Evolutionary conservation across 1,284 basidiomycete species (phyloP), one percentile per base, ranked within the genome.

Genomic region (Cutaneotrichosporon sp.): DNA sequence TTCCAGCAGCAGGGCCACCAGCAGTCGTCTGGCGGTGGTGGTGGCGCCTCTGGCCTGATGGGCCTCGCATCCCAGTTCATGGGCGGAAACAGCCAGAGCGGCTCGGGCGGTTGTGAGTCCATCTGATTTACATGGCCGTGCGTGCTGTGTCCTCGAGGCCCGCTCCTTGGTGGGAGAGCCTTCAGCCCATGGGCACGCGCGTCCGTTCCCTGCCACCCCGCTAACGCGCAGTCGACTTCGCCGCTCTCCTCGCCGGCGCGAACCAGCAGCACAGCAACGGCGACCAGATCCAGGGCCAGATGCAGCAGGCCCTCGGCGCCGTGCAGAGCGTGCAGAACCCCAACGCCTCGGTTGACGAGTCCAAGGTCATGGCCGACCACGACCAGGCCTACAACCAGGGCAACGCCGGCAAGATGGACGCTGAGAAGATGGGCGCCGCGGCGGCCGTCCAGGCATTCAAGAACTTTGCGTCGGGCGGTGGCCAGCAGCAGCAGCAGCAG

Each of bases 381-480:
- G 66, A 80, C 35, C 65, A 81, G 64, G 86, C 67, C 31, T 76
- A 76, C 67, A 65, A 78, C 3, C 65, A 82, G 48, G 79, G 78
- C 26, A 77, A 81, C 43, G 38, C 42, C 5, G 68, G 77, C 42
- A 74, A 68, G 38, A 56, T 88, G 63, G 79, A 76, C 59, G 83
- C 87, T 3, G 73, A 77, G 37, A 79, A 81, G 12, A 72, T 89
- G 54, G 86, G 87, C 38, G 51, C 57, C 61, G 87, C 87, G n/a
- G 86, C 86, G 20, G 86, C 86, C 25, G 55, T 88, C 61, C 81
- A 89, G 79, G 86, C 69, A 9, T 61, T 74, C 58, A 72, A 72
- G 64, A 39, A 41, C 61, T 87, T 88, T 75, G 85, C 83, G 1
- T 80, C 59, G 25, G 54, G 64, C 24, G 63, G 73, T 9, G 52